Conservation (phyloP, 495 filamentous ascomycete genomes). For the Penicillium taxi region DNA sequence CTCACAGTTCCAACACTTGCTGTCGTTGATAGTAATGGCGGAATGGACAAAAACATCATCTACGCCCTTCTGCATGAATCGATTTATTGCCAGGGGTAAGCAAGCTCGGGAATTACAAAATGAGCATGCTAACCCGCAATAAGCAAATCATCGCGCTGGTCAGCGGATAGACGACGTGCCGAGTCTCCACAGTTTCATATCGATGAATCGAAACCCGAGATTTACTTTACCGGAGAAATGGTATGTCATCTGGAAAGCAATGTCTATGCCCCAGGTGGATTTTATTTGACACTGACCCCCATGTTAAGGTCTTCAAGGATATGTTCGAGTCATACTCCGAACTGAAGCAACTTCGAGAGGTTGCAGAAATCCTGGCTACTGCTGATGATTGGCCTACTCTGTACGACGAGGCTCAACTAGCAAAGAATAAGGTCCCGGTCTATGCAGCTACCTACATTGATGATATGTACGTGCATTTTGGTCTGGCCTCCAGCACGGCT, state of each 20-base stretch:
- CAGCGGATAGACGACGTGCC: constrained; percentile 46
- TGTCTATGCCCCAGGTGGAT: background rate
- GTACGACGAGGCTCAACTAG: constrained; percentile 66
- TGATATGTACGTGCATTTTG: constrained; percentile 91
- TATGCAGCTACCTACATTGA: constrained; percentile 80
- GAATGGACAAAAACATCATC: constrained; percentile 67
- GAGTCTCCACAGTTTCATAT: constrained; percentile 38
- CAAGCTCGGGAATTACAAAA: background rate
- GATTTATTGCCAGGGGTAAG: constrained; percentile 63
- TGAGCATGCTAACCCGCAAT: constrained; percentile 11
- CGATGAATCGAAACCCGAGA: constrained; percentile 40
- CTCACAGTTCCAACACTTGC: constrained; percentile 64
- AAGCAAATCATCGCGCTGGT: constrained; percentile 53
- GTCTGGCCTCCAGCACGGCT: constrained; percentile 64
- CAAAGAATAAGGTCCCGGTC: constrained; percentile 75
- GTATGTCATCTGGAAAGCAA: constrained; percentile 30
- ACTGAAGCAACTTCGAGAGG: constrained; percentile 53
- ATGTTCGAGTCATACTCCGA: constrained; percentile 73
- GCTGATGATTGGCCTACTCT: constrained; percentile 62
- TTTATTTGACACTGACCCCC: constrained; percentile 2
- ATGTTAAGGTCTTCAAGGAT: constrained; percentile 56
- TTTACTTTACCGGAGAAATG: constrained; percentile 91
- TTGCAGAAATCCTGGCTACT: constrained; percentile 62
- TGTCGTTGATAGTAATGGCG: constrained; percentile 53
- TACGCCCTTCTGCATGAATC: constrained; percentile 84